Base-by-base conservation (phyloP, 2,329 filamentous ascomycete genomes). In the Fusarium brachygibbosum region DNA sequence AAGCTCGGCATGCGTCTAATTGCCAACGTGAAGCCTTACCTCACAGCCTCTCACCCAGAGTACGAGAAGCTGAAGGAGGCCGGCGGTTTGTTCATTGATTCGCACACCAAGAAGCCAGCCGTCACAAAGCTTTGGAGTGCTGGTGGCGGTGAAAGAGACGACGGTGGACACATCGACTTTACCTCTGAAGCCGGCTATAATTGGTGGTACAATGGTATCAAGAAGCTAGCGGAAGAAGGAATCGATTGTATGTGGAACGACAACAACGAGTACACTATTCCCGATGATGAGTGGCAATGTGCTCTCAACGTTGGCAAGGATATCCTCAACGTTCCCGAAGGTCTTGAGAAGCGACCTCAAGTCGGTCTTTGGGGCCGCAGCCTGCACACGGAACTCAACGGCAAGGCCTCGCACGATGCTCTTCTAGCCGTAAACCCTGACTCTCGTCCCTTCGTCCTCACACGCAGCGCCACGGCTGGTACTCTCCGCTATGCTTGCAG, bases 221-320 rank as follows among this genome's bases (percentile, higher is more conserved):
- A 86, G 61, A 84, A 83, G 50, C 82, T 93, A 2, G 87, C 87
- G 56, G 80, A 86, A 28, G 79, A 87, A 11, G 90, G 90, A 1
- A 90, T 93, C 58, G 90, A 92, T 69, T 90, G 85, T 48, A 92
- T 93, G 80, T 93, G 91, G 91, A 93, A 93, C 69, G 91, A 93
- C 75, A 93, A 93, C 78, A 93, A 93, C 69, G 91, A 93, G 76
- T 93, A 92, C 76, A 89, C 87, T 1, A 83, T 91, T 4, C 85
- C 88, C 0, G 83, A 87, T 63, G 91, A 93, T 62, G 82, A 85
- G 25, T 93, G 90, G 90, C 79, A 87, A 58, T 86, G 88, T 52
- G 85, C 87, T 0, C 80, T 92, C 0, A 83, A 88, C 3, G 53
- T 63, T 63, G 31, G 67, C 72, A 2, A 65, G 9, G 79, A 79